These are phyloP conservation scores for Phytophthora idaei DNA, from an alignment of 352 stramenopile species.

Conservation along the genomic window DNA sequence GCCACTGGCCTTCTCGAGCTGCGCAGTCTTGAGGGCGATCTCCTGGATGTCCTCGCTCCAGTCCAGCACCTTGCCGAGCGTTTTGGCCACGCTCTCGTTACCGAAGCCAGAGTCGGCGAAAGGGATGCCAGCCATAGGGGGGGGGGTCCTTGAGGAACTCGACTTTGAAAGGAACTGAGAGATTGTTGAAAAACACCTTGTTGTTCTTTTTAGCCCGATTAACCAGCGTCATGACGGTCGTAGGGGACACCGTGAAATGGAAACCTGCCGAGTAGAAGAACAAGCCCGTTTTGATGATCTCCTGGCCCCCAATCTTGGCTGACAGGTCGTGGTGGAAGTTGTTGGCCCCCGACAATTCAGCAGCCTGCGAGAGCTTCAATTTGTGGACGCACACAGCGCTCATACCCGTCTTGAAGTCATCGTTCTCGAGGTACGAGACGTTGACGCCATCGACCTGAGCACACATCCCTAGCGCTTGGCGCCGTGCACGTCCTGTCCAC, in stretches of 20 bases:
- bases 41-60: slow-evolving; percentile 89
- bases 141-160: slow-evolving; percentile 97
- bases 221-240: slow-evolving; percentile 91
- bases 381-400: slow-evolving; percentile 97
- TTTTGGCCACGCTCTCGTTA: slow-evolving; percentile 98
- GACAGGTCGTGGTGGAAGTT: slow-evolving; percentile 96
- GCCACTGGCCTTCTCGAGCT: slow-evolving; percentile 94
- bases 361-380: slow-evolving; percentile 96
- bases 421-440: slow-evolving; percentile 97
- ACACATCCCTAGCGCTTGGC: slow-evolving; percentile 91
- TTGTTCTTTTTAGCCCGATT: slow-evolving; percentile 93
- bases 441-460: slow-evolving; percentile 94
- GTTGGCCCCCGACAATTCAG: slow-evolving; percentile 98
- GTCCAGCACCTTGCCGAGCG: slow-evolving; percentile 92
- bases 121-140: slow-evolving; percentile 88
- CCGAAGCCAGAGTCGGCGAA: slow-evolving; percentile 99
- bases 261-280: slow-evolving; percentile 99
- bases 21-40: slow-evolving; percentile 94
- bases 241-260: slow-evolving; percentile 98
- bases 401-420: slow-evolving; percentile 93
- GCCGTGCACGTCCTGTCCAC: slow-evolving; percentile 96
- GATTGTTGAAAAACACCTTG: slow-evolving; percentile 97
- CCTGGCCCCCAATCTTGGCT: slow-evolving; percentile 88
- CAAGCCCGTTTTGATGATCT: slow-evolving; percentile 93
- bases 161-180: slow-evolving; percentile 98